These are phyloP conservation scores for Trichoderma gracile DNA, from an alignment of 2,329 filamentous ascomycete species.

Conservation along the genomic window DNA sequence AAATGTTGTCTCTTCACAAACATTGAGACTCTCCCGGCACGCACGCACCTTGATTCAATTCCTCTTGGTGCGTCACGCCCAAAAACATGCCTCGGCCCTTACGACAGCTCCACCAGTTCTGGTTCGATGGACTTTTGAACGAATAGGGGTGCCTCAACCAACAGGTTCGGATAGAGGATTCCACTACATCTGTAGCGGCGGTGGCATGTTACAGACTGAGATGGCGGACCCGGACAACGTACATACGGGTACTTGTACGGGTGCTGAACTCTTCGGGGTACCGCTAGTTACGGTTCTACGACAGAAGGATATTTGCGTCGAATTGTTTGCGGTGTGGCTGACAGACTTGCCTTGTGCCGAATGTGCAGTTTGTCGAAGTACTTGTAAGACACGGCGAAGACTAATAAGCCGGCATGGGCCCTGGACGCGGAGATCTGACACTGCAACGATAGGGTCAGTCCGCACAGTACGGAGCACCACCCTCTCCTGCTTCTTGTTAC, in stretches of 20 bases:
- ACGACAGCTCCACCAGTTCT: background rate
- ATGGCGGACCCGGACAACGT: background rate
- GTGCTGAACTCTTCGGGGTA: background rate
- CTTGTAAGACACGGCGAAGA: conserved; percentile 14
- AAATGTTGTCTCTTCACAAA: background rate
- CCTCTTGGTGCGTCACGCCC: background rate
- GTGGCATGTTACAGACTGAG: background rate
- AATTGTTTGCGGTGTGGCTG: conserved; percentile 2
- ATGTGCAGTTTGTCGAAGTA: background rate
- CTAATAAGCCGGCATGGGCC: background rate
- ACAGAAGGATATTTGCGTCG: background rate
- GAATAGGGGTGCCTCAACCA: background rate
- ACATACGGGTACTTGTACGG: background rate
- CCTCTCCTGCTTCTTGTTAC: background rate
- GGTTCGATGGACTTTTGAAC: background rate
- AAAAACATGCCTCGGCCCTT: background rate
- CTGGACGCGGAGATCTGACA: conserved; percentile 16
- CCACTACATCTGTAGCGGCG: background rate
- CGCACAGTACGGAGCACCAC: background rate
- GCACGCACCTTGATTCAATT: background rate
- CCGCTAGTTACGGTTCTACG: conserved; percentile 1
- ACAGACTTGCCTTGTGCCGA: background rate
- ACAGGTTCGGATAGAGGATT: background rate
- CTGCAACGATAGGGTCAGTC: background rate
- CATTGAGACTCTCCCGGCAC: background rate